Base-by-base conservation (phyloP, 2,329 filamentous ascomycete genomes). In the Aspergillus clavatus region DNA sequence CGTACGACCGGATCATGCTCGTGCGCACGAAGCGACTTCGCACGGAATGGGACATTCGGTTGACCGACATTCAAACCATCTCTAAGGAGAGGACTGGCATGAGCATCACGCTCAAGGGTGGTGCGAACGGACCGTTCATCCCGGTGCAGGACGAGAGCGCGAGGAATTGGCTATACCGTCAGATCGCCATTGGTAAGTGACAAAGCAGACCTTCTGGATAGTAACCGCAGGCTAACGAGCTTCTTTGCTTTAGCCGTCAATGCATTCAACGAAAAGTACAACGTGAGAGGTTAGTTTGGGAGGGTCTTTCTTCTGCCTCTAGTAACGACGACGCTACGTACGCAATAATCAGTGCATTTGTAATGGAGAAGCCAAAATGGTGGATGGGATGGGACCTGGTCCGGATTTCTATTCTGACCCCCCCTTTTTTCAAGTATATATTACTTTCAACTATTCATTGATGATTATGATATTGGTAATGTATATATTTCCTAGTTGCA, bases 1-100 rank as follows among this genome's bases (percentile, higher is more conserved):
- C 87, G 7, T 93, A 87, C 65, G 78, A 81, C 52, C 82, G 88
- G 3, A 95, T 98, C 64, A 82, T 98, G 77, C 81, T 97, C 45
- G 87, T 98, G 51, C 81, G 89, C 56, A 89, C 87, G 41, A 86
- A 89, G 72, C 85, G 86, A 62, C 75, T 98, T 59, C 84, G 82
- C 42, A 90, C 84, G 14, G 91, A 97, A 69, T 98, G 93, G 93
- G 93, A 98, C 61, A 89, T 97, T 8, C 87, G 89, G 21, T 76
- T 98, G 54, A 96, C 93, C 62, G 93, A 98, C 65, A 82, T 98
- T 16, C 90, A 97, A 74, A 97, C 90, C 0, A 97, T 98, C 54
- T 87, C 85, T 37, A 98, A 97, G 73, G 94, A 98, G 75, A 77
- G 93, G 42, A 98, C 93, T 0, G 94, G 93, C 0, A 82, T 98